Conservation (phyloP, 225 moss, liverwort and hornwort genomes). For the Pseudisothecium myosuroides region DNA sequence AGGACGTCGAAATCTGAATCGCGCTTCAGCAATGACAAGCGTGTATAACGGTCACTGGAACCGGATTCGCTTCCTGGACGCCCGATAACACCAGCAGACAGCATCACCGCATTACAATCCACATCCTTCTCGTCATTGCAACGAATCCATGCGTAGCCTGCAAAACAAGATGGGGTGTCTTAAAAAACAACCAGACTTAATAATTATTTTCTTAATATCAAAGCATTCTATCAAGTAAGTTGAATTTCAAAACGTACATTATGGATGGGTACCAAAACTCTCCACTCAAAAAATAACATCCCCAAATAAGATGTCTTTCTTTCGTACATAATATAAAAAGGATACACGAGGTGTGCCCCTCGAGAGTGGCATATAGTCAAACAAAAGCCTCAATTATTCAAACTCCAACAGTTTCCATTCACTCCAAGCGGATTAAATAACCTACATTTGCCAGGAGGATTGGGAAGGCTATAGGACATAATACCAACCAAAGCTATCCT, state of each 20-base stretch:
- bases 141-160: constrained; percentile 59
- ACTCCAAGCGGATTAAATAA: not conserved
- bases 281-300: not conserved
- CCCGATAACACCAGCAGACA: constrained; percentile 7
- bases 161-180: not conserved
- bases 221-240: not conserved
- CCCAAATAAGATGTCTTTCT: not conserved
- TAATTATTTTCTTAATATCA: no score
- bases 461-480: not conserved
- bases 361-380: not conserved
- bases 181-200: not conserved
- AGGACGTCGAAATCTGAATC: constrained; percentile 31
- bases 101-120: constrained; percentile 25
- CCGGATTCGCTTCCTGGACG: constrained; percentile 26
- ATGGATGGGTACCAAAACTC: not conserved
- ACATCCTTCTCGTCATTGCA: constrained; percentile 41
- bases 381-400: not conserved
- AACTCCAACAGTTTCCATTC: not conserved
- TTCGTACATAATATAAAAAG: no score
- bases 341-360: not conserved
- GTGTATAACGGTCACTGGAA: constrained; percentile 10
- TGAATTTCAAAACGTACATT: no score
- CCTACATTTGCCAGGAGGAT: not conserved
- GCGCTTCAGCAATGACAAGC: constrained; percentile 44
- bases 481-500: not conserved